phyloP scores from a whole-genome alignment of 1,284 basidiomycete species.

The Hortiboletus rubellus region DNA sequence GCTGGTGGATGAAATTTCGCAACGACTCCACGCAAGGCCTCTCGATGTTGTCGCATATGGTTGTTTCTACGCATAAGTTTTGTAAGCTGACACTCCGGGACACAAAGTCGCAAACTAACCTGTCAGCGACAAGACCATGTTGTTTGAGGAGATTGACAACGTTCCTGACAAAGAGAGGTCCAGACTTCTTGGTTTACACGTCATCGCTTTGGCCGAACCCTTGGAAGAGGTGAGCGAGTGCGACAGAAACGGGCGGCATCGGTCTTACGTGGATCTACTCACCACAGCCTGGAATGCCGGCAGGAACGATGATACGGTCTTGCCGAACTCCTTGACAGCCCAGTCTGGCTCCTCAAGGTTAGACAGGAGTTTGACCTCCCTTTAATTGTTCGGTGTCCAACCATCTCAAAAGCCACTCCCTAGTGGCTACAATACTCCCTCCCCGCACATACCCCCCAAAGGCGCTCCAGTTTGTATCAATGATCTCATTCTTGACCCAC shows the following conservation, averaged over 20 bases:
- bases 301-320: slow-evolving; percentile 81
- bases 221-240: slow-evolving; percentile 71
- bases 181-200: slow-evolving; percentile 77
- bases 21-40: slow-evolving; percentile 59
- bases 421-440: slow-evolving; percentile 81
- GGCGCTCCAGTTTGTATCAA: slow-evolving; percentile 49
- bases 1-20: slow-evolving; percentile 42
- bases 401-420: slow-evolving; percentile 81
- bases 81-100: neutral
- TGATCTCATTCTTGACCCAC: slow-evolving; percentile 75
- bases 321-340: slow-evolving; percentile 50
- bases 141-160: slow-evolving; percentile 62
- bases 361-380: slow-evolving; percentile 39
- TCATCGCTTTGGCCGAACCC: slow-evolving; percentile 91
- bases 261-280: slow-evolving; percentile 31
- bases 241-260: slow-evolving; percentile 49
- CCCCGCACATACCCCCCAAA: slow-evolving; percentile 73
- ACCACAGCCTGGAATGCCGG: slow-evolving; percentile 94
- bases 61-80: slow-evolving; percentile 67
- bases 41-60: slow-evolving; percentile 77
- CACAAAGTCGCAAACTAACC: slow-evolving; percentile 47
- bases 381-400: slow-evolving; percentile 45
- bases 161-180: slow-evolving; percentile 75
- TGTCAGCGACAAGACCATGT: slow-evolving; percentile 75
- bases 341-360: slow-evolving; percentile 22